phyloP scores from a whole-genome alignment of 2,329 filamentous ascomycete species.

The Penicillium sp. region DNA sequence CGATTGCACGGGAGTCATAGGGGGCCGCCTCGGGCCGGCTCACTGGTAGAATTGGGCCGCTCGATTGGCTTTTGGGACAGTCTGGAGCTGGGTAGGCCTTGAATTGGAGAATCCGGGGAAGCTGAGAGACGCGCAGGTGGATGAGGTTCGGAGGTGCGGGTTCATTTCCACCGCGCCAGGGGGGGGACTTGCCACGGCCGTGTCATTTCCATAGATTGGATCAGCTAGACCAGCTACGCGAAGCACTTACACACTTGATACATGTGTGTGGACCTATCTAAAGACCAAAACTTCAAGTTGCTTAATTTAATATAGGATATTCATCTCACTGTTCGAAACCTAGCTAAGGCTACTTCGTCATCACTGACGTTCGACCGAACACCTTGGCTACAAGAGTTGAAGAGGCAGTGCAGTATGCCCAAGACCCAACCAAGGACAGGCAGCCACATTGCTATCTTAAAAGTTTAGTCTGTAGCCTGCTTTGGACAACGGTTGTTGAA shows the following conservation, averaged over 20 bases:
- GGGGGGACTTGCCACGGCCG: neutral
- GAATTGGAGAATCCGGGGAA: conserved; percentile 20
- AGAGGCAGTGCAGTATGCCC: neutral
- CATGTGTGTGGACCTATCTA: neutral
- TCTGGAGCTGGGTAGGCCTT: neutral
- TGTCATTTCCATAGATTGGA: neutral
- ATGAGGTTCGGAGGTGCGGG: neutral
- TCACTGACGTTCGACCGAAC: neutral
- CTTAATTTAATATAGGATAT: too few relatives aligned
- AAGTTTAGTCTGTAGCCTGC: neutral
- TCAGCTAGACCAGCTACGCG: neutral
- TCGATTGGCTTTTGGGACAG: neutral
- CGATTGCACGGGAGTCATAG: conserved; percentile 16
- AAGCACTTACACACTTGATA: neutral
- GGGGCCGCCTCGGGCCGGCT: conserved; percentile 8
- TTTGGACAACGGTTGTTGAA: neutral
- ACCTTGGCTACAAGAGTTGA: conserved; percentile 6
- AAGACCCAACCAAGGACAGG: neutral
- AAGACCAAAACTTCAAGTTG: neutral
- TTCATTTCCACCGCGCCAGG: neutral
- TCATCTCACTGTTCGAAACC: too few relatives aligned
- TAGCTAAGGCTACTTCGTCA: neutral
- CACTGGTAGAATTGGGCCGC: conserved; percentile 1
- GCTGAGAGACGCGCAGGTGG: conserved; percentile 6
- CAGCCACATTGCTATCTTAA: neutral